A percentile compares a stretch with the other conserved stretches of the same genome.
Conservation (phyloP, 176 grass and related monocot species). For the Aegilops longissima region DNA sequence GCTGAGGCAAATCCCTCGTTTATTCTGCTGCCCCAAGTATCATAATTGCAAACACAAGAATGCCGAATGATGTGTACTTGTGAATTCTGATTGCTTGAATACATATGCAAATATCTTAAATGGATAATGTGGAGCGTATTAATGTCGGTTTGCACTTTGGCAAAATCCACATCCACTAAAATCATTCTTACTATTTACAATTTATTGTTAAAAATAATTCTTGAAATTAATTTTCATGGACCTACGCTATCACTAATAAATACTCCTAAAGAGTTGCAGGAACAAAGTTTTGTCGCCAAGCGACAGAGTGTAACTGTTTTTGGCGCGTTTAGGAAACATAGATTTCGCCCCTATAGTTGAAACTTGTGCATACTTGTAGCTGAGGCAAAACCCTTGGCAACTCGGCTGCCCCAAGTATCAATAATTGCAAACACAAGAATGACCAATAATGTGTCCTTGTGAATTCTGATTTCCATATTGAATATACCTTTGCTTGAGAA, state of each 20-base stretch:
- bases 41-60: background rate
- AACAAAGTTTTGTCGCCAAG: background rate
- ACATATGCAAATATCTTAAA: background rate
- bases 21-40: background rate
- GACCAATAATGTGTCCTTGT: background rate
- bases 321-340: background rate
- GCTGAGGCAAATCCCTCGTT: background rate
- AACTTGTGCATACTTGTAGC: constrained; percentile 1
- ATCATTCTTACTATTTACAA: background rate
- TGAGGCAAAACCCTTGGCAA: background rate
- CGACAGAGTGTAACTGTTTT: background rate
- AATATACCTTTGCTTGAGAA: background rate
- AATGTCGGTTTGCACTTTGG: background rate
- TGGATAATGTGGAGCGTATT: background rate
- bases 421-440: constrained; percentile 9
- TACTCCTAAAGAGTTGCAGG: background rate
- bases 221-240: constrained; percentile 1
- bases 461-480: background rate
- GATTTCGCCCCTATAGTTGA: background rate
- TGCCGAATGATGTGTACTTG: background rate
- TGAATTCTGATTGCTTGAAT: constrained; percentile 1
- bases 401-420: background rate
- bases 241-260: background rate
- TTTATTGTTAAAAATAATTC: background rate
- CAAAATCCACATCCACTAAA: background rate